Evolutionary conservation across 2,329 filamentous ascomycete species (phyloP), one percentile per base, ranked within the genome.

Genomic region (Domatiomyces globalis): DNA sequence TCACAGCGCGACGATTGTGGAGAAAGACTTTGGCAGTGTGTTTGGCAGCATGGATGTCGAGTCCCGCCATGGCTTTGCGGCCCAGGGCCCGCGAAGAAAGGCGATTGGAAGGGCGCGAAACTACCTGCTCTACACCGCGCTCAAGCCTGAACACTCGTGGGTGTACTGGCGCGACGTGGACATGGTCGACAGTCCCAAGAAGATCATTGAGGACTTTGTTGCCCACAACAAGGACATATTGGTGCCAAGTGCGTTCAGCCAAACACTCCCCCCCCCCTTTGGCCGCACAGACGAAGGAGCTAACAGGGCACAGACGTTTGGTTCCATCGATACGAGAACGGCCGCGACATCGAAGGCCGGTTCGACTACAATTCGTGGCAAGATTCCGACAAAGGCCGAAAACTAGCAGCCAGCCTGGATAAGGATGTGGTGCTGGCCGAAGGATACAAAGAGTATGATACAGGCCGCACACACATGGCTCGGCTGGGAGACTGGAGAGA

Each of bases 301-400:
- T 45, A 20, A 18, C 36, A 27, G 44, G 18, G 46, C 39, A 46
- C 63, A 95, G 89, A 96, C 66, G 83, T 98, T 60, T 96, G 90
- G 90, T 96, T 95, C 70, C 90, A 96, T 66, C 80, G 89, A 47
- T 95, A 94, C 65, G 74, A 78, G 58, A 79, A 90, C 59, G 79
- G 81, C 22, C 75, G 76, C 49, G 90, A 98, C 65, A 90, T 96
- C 60, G 92, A 98, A 71, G 92, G 92, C 57, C 82, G 87, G 77
- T 98, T 96, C 65, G 92, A 98, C 67, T 98, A 98, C 73, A 98
- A 98, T 70, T 96, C 92, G 1, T 98, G 92, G 92, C 79, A 94
- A 61, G 92, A 98, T 71, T 90, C 90, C 8, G 83, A 89, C 49
- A 85, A 90, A 68, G 88, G 79, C 46, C 79, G 84, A 53, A 84